Base-by-base conservation (phyloP, 139 green algal genomes). In the Chlamydomonas schloesseri region DNA sequence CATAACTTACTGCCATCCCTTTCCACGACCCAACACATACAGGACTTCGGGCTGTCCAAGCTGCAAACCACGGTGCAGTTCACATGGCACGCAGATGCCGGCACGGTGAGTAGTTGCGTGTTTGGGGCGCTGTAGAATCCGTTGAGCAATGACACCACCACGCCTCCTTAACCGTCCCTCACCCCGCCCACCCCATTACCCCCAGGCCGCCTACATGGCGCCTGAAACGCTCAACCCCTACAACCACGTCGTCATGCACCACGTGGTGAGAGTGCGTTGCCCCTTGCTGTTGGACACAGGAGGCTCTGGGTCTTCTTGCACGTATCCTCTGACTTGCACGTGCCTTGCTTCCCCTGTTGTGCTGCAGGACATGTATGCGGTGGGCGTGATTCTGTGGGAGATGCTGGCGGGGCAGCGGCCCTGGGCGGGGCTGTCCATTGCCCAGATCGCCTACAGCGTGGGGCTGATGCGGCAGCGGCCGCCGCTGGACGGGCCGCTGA, bases 281-380 rank as follows among this genome's bases (percentile, higher is more conserved):
- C n/a, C n/a, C n/a, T n/a, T n/a, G n/a, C n/a, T n/a, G n/a, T n/a
- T n/a, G n/a, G n/a, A n/a, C n/a, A n/a, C n/a, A n/a, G n/a, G n/a
- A n/a, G n/a, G n/a, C n/a, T n/a, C n/a, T n/a, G n/a, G n/a, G n/a
- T n/a, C n/a, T n/a, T n/a, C n/a, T n/a, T n/a, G n/a, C n/a, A n/a
- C n/a, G n/a, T n/a, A n/a, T n/a, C n/a, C n/a, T n/a, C n/a, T n/a
- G n/a, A n/a, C n/a, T n/a, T n/a, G n/a, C n/a, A n/a, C n/a, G n/a
- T n/a, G n/a, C 42, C 42, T 50, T 50, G 42, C 42, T 50, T 50
- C 8, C 42, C 21, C 46, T n/a, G n/a, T n/a, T n/a, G n/a, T n/a
- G n/a, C n/a, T n/a, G 5, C 60, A 71, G 75, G 75, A 82, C 58
- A 82, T 82, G 4, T 82, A 72, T 36, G 34, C 75, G 1, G 15